Percentiles rank a stretch among this genome's conserved stretches.
Evolutionary conservation across 768 basidiomycete species (phyloP).

Genomic region (Mycena belliarum): DNA sequence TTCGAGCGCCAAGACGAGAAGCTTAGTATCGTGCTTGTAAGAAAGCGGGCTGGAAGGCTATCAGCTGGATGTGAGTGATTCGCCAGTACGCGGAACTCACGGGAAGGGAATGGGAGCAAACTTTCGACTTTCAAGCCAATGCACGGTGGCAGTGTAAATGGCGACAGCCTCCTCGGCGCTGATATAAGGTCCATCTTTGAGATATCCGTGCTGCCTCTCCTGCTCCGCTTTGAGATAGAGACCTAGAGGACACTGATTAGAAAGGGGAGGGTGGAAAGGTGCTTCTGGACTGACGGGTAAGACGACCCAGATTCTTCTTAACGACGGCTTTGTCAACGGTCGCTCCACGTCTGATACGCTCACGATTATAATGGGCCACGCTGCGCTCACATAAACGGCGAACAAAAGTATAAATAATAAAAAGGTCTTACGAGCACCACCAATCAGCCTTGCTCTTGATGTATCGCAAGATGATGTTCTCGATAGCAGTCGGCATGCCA

Average conservation of each 20-base stretch:
- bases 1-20: conserved; percentile 94
- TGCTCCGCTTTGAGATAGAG: conserved; percentile 99
- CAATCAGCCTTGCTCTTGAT: conserved; percentile 99
- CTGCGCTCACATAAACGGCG: conserved; percentile 33
- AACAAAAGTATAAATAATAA: background rate
- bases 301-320: conserved; percentile 97
- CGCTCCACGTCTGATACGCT: conserved; percentile 94
- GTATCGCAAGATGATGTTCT: conserved; percentile 98
- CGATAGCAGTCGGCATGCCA: conserved; percentile 98
- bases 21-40: conserved; percentile 98
- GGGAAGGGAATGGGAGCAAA: conserved; percentile 99
- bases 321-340: conserved; percentile 98
- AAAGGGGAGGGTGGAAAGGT: background rate
- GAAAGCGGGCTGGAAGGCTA: conserved; percentile 79
- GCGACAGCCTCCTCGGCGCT: conserved; percentile 99
- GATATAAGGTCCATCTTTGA: conserved; percentile 99
- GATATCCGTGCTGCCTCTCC: conserved; percentile 96
- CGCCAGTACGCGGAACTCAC: conserved; percentile 37
- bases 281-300: conserved; percentile 70
- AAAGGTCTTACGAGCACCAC: conserved; percentile 84
- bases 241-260: conserved; percentile 37
- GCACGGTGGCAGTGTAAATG: conserved; percentile 97
- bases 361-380: conserved; percentile 97
- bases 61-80: background rate
- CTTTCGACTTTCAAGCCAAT: conserved; percentile 98